A percentile compares a stretch with the other conserved stretches of the same genome.
These are phyloP conservation scores for Knoxia roxburghii DNA, from an alignment of 257 asterid species.

Conservation along the genomic window DNA sequence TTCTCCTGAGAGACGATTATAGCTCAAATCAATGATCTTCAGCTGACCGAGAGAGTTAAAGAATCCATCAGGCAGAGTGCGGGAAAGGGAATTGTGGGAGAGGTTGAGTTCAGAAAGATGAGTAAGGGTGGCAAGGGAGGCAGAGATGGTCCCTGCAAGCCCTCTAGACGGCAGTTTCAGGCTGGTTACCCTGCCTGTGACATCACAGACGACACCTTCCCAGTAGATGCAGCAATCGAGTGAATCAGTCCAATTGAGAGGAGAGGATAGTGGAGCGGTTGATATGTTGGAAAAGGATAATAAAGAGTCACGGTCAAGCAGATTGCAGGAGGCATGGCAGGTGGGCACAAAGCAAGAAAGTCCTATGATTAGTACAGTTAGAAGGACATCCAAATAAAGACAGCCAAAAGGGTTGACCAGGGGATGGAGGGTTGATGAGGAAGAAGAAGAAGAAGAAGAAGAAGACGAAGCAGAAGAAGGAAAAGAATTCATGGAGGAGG, in stretches of 20 bases:
- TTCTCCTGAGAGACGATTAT: conserved; percentile 55
- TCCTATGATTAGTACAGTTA: conserved; percentile 12
- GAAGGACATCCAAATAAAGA: conserved; percentile 22
- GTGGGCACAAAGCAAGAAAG: conserved; percentile 26
- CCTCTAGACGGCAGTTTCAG: conserved; percentile 64
- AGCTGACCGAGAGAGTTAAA: conserved; percentile 40
- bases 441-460: conserved; percentile 9
- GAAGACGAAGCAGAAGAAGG: conserved; percentile 14
- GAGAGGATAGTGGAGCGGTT: conserved; percentile 33
- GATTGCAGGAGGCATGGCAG: conserved; percentile 50
- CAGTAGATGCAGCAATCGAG: conserved; percentile 68
- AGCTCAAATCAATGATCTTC: conserved; percentile 57
- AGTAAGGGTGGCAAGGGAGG: conserved; percentile 46
- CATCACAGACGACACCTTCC: conserved; percentile 83
- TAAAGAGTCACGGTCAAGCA: conserved; percentile 41
- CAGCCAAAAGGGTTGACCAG: conserved; percentile 16
- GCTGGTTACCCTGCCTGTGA: conserved; percentile 39
- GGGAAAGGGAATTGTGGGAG: conserved; percentile 51
- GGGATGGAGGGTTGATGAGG: conserved; percentile 16
- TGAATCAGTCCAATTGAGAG: conserved; percentile 54
- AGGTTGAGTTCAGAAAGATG: conserved; percentile 53
- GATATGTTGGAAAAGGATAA: conserved; percentile 42
- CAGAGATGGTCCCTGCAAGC: conserved; percentile 47
- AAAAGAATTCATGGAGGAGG: conserved; percentile 16
- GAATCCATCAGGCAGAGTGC: conserved; percentile 50